These are phyloP conservation scores for Diplodia scrobiculata DNA, from an alignment of 2,329 filamentous ascomycete species.

Conservation along the genomic window DNA sequence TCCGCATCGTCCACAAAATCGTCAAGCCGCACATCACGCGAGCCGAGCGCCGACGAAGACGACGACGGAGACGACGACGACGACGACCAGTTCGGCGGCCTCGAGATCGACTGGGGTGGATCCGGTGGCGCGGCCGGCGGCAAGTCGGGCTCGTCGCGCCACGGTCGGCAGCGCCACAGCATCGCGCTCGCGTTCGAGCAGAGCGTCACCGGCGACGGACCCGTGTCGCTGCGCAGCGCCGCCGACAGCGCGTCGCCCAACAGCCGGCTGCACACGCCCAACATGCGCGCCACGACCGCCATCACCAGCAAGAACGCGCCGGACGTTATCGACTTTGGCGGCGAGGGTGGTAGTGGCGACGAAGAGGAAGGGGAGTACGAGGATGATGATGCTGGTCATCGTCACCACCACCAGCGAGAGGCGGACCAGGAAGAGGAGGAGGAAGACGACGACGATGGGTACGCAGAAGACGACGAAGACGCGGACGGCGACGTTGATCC, in stretches of 20 bases:
- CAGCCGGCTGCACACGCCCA: constrained; percentile 30
- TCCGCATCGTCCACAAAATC: constrained; percentile 13
- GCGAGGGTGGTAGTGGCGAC: constrained; percentile 31
- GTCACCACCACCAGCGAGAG: constrained; percentile 29
- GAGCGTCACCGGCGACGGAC: constrained; percentile 43
- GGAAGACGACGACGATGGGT: constrained; percentile 32
- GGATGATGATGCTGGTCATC: constrained; percentile 39
- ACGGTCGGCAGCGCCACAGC: constrained; percentile 33
- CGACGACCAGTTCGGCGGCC: constrained; percentile 29
- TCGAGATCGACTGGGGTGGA: constrained; percentile 43
- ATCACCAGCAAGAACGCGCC: constrained; percentile 1
- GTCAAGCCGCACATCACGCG: constrained; percentile 24
- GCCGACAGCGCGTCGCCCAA: constrained; percentile 45
- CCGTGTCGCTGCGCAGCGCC: constrained; percentile 49
- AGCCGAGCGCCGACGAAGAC: constrained; percentile 33
- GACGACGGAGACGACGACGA: constrained; percentile 37
- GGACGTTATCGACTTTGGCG: constrained; percentile 36
- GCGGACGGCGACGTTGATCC: constrained; percentile 41
- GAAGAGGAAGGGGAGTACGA: constrained; percentile 42
- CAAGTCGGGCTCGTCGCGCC: constrained; percentile 28
- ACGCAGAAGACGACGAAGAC: constrained; percentile 40
- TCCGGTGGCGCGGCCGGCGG: constrained; percentile 5
- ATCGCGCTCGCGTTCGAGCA: constrained; percentile 37
- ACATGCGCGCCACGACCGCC: constrained; percentile 26
- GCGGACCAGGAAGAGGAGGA: constrained; percentile 35